phyloP scores from a whole-genome alignment of 805 yeast species.

The Suhomyces sp. region DNA sequence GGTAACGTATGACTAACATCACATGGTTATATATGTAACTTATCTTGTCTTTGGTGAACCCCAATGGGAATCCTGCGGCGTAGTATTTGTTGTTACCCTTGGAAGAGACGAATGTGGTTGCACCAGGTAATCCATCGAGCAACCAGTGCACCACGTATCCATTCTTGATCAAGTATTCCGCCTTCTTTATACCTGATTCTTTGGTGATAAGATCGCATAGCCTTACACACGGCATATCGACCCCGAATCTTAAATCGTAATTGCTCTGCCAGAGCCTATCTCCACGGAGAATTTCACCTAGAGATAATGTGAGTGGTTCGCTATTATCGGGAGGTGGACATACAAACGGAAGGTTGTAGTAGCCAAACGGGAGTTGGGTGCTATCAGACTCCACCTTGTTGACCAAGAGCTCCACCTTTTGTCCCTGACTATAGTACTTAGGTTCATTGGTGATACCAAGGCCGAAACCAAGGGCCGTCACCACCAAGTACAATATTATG shows the following conservation, averaged over 20 bases:
- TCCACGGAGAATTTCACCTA: constrained; percentile 78
- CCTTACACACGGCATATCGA: constrained; percentile 63
- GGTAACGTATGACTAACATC: constrained; percentile 75
- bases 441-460: constrained; percentile 35
- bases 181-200: constrained; percentile 51
- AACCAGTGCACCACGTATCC: constrained; percentile 84
- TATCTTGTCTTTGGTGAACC: constrained; percentile 57
- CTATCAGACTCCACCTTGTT: constrained; percentile 77
- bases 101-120: constrained; percentile 70
- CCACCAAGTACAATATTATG: too few relatives aligned
- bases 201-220: constrained; percentile 66
- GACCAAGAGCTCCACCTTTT: constrained; percentile 65
- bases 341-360: constrained; percentile 75
- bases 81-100: constrained; percentile 65
- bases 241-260: constrained; percentile 60
- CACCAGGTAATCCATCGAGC: constrained; percentile 82
- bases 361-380: constrained; percentile 75
- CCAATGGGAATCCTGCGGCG: constrained; percentile 84
- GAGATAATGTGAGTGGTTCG: constrained; percentile 63
- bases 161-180: constrained; percentile 59
- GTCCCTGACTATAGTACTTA: constrained; percentile 46
- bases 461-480: constrained; percentile 14
- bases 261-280: constrained; percentile 78
- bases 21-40: constrained; percentile 75
- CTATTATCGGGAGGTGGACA: constrained; percentile 62